These are phyloP conservation scores for Ogataea pini DNA, from an alignment of 805 yeast genomes.

Conservation along the genomic window DNA sequence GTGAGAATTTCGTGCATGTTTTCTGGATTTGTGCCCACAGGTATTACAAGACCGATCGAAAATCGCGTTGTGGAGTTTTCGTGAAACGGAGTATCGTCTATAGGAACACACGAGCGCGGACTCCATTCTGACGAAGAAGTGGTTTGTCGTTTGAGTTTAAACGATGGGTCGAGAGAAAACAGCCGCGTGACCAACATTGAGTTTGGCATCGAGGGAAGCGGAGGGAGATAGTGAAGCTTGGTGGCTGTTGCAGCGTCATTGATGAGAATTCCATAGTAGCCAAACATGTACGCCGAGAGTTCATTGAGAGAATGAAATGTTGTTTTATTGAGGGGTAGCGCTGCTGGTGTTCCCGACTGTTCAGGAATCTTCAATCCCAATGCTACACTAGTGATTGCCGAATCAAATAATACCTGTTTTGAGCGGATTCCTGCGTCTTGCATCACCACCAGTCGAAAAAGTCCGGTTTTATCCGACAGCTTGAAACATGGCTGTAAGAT, in stretches of 20 bases:
- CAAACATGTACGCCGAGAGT: conserved; percentile 54
- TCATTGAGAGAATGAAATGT: conserved; percentile 46
- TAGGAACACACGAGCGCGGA: conserved; percentile 42
- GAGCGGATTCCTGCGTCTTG: conserved; percentile 53
- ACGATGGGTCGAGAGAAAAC: conserved; percentile 37
- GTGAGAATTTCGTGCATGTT: conserved; percentile 42
- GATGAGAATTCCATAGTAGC: conserved; percentile 51
- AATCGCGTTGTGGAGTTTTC: conserved; percentile 36
- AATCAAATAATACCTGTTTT: conserved; percentile 52
- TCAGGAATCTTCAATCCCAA: neutral
- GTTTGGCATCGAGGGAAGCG: conserved; percentile 38
- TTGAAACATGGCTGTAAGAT: conserved; percentile 22
- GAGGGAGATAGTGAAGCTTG: conserved; percentile 50
- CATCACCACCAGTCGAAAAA: conserved; percentile 46
- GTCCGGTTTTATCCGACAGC: conserved; percentile 25
- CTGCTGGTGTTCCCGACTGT: neutral
- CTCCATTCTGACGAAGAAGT: conserved; percentile 37
- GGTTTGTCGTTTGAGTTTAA: conserved; percentile 14
- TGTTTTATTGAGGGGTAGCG: conserved; percentile 27
- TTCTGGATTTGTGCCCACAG: conserved; percentile 35
- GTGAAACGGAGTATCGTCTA: conserved; percentile 28
- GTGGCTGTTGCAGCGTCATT: conserved; percentile 46
- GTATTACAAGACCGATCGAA: conserved; percentile 50
- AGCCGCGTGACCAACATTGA: conserved; percentile 48
- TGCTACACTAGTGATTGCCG: conserved; percentile 28